Percentiles rank a stretch among this genome's conserved stretches.
These are phyloP conservation scores for Cladosporium halotolerans DNA, from an alignment of 2,329 filamentous ascomycete species.

Conservation along the genomic window DNA sequence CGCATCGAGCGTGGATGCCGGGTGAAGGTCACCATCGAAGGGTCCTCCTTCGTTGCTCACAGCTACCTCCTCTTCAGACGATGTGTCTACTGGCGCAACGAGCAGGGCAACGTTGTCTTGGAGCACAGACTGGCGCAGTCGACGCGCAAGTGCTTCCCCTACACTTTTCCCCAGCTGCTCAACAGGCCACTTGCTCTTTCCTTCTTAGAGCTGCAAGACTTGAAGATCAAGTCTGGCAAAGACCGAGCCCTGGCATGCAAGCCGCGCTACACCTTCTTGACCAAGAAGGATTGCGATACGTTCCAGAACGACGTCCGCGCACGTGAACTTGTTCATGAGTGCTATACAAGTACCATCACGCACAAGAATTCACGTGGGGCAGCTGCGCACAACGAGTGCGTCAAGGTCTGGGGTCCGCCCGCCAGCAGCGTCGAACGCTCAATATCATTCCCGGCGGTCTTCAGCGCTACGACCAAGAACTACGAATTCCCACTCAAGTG, in stretches of 20 bases:
- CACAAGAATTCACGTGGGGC: conserved; percentile 4
- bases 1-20: conserved; percentile 4
- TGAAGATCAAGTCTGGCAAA: conserved; percentile 2
- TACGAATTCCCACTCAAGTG: conserved; percentile 11
- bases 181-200: conserved; percentile 7
- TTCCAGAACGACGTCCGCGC: conserved; percentile 10
- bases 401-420: conserved; percentile 11
- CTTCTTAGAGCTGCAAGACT: conserved; percentile 10
- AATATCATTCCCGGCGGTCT: conserved; percentile 7
- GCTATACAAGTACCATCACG: conserved; percentile 4
- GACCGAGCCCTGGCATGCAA: conserved; percentile 9
- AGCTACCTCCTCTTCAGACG: conserved; percentile 10
- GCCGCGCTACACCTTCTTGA: conserved; percentile 6
- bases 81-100: conserved; percentile 9
- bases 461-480: conserved; percentile 4
- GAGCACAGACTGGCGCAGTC: conserved; percentile 11
- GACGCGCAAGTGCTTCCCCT: conserved; percentile 9
- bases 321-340: conserved; percentile 6
- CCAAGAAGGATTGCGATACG: neutral
- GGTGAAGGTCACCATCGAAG: conserved; percentile 10
- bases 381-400: conserved; percentile 6
- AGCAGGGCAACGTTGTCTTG: conserved; percentile 3
- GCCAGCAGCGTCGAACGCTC: conserved; percentile 6
- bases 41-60: conserved; percentile 6
- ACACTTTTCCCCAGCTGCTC: conserved; percentile 5